Evolutionary conservation across 345 rosid genomes (phyloP), one percentile per base, ranked within the genome.

Genomic region (Melastoma malabathricum): DNA sequence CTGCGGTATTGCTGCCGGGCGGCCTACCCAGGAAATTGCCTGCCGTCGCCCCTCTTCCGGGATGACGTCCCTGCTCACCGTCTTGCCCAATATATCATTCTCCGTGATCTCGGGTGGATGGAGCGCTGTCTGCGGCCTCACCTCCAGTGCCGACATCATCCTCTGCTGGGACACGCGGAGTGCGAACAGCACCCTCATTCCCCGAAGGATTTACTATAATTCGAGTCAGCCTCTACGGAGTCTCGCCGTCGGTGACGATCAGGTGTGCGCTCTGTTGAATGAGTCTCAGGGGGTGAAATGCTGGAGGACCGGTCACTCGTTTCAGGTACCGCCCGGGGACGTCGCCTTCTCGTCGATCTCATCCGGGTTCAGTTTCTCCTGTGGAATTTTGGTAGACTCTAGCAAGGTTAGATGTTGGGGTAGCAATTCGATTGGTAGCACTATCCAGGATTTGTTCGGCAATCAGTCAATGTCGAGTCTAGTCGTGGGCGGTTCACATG

Each of bases 291-390:
- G 50, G n/a, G 59, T 78, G n/a, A 63, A 23, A 39, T 87, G 96
- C 64, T 80, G 77, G 96, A 77, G 96, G 64, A 25, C 53, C 15
- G 43, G 44, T 17, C n/a, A 31, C 3, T 19, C 39, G 0, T 59
- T 39, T 15, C 61, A 22, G 47, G 46, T 45, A 15, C 77, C 66
- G 1, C 44, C 61, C 10, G 51, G 16, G 1, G 47, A 53, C 15
- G 68, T 56, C 13, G 51, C 54, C 17, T 76, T 81, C 56, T 41
- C 2, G 17, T 66, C 81, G 18, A 58, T 87, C 16, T 74, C 96
- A 15, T 81, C 90, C 4, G 96, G 94, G 41, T 70, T 59, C 18
- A 82, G 90, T 4, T 87, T 84, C 52, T 60, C 83, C 6, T 87
- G 96, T 60, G 96, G 96, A 54, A 75, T 84, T 29, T 48, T 59